Evolutionary conservation across 768 basidiomycete species (phyloP), one percentile per base, ranked within the genome.

Genomic region (Psilocybe subaeruginosa): DNA sequence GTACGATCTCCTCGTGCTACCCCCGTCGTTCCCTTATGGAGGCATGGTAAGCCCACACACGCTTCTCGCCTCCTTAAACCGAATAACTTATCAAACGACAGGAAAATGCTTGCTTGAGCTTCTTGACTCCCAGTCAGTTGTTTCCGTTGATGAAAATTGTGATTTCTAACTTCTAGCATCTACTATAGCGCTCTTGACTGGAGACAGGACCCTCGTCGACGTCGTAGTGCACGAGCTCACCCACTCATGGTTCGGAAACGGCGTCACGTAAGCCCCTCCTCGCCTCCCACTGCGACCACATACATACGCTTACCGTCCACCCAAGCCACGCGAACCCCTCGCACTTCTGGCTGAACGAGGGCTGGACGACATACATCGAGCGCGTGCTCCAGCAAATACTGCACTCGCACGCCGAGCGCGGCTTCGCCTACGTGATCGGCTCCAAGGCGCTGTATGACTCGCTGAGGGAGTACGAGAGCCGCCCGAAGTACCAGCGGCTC

Each of bases 311-410:
- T 23, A 23, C 23, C 23, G 23, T 23, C 2, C 23, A 23, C 23
- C n/a, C 23, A 47, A 85, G 88, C 0, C 88, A 91, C 58, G 88
- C 89, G 0, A 75, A 92, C 64, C 86, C 91, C 0, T 84, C 85
- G 0, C 90, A 92, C 73, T 93, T 93, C 76, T 93, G 92, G 91
- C 84, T 95, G 41, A 95, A 94, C 71, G 92, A 95, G 77, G 91
- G 94, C 29, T 96, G 92, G 90, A 97, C 96, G 33, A 95, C 92
- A 0, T 98, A 95, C 70, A 88, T 92, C 31, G 96, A 99, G 71
- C 87, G 95, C 14, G 75, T 97, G 7, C 77, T 97, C 48, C 86
- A 86, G 51, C 81, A 88, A 64, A 76, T 80, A 48, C 77, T 95
- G 3, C 86, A 93, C 70, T 84, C 90, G 0, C 86, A 91, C 16